phyloP scores from a whole-genome alignment of 2,329 filamentous ascomycete genomes.

The Seiridium unicorne region DNA sequence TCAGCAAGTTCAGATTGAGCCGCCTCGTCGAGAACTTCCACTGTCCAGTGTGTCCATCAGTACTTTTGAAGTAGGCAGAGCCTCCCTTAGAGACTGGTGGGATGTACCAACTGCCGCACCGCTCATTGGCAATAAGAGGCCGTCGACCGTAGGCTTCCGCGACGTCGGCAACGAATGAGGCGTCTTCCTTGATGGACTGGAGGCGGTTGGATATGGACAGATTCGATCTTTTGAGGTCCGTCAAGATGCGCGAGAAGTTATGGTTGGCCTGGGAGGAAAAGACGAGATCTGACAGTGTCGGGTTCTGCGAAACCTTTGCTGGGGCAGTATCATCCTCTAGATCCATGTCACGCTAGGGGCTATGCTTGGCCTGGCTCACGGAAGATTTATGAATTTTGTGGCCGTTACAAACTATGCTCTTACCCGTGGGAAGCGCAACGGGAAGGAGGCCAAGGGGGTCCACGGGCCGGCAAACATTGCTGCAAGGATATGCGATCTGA shows the following conservation, averaged over 20 bases:
- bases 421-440: background rate
- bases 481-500: background rate
- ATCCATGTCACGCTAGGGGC: background rate
- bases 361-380: background rate
- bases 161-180: conserved; percentile 68
- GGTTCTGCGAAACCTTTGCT: background rate
- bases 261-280: conserved; percentile 54
- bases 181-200: conserved; percentile 73
- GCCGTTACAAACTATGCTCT: background rate
- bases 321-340: background rate
- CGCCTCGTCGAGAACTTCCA: conserved; percentile 88
- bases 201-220: conserved; percentile 81
- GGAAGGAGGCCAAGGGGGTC: background rate
- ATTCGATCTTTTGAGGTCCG: conserved; percentile 72
- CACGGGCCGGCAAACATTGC: background rate
- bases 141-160: conserved; percentile 50
- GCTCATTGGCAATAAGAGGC: conserved; percentile 86
- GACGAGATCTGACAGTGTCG: conserved; percentile 39
- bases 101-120: conserved; percentile 96
- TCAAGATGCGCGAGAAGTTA: conserved; percentile 68
- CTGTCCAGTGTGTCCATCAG: conserved; percentile 86
- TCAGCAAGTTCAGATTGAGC: conserved; percentile 79
- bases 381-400: background rate
- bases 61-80: conserved; percentile 96
- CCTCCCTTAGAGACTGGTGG: conserved; percentile 60